A percentile compares a stretch with the other conserved stretches of the same genome.
phyloP scores from a whole-genome alignment of 805 yeast genomes.

The Monosporozyma unispora region DNA sequence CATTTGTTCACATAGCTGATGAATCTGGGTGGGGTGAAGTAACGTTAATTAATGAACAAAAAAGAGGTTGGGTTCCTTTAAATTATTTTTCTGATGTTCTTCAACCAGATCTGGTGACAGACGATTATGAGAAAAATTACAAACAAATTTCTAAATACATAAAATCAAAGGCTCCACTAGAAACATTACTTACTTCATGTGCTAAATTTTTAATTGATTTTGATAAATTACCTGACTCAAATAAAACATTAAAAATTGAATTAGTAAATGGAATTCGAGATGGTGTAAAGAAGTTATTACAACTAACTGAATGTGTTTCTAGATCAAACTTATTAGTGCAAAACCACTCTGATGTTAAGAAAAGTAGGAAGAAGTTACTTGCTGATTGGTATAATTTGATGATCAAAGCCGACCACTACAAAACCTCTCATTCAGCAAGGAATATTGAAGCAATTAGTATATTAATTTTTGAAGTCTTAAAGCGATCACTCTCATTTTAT shows the following conservation, averaged over 20 bases:
- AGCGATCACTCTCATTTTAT: constrained; percentile 55
- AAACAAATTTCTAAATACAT: constrained; percentile 7
- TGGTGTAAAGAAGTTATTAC: constrained; percentile 58
- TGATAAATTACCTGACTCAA: constrained; percentile 34
- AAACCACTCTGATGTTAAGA: constrained; percentile 50
- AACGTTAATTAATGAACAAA: constrained; percentile 50
- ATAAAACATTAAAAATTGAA: constrained; percentile 43
- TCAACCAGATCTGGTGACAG: constrained; percentile 5
- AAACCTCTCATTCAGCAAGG: constrained; percentile 48
- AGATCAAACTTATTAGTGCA: constrained; percentile 63
- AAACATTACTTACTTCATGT: constrained; percentile 48
- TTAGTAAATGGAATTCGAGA: constrained; percentile 60
- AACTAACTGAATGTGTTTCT: constrained; percentile 65
- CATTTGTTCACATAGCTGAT: constrained; percentile 70
- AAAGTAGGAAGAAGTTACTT: constrained; percentile 55
- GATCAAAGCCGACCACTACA: constrained; percentile 66
- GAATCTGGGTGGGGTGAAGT: constrained; percentile 88
- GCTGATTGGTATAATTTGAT: constrained; percentile 77
- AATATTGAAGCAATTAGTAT: constrained; percentile 55
- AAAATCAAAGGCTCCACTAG: constrained; percentile 42
- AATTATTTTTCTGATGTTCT: constrained; percentile 54
- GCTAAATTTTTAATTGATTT: constrained; percentile 63
- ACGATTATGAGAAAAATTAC: not conserved
- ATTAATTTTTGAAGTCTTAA: constrained; percentile 57
- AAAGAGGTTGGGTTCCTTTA: constrained; percentile 81